Evolutionary conservation across 768 basidiomycete genomes (phyloP).

Genomic region (Chalciporus pseudorubinellus): DNA sequence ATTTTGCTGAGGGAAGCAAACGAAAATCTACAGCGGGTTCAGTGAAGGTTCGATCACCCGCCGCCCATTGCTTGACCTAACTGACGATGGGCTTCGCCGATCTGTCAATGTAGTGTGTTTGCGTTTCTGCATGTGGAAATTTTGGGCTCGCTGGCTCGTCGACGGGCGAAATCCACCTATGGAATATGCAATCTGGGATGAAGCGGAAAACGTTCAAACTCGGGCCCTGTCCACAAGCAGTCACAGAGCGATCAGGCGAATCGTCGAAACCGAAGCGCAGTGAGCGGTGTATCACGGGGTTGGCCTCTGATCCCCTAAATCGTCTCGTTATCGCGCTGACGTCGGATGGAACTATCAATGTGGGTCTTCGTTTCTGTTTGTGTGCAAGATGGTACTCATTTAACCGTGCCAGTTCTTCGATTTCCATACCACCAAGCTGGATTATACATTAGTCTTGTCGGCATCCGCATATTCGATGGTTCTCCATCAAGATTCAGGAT

Average conservation of each 20-base stretch:
- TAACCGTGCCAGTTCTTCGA: constrained; percentile 78
- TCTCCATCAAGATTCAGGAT: constrained; percentile 80
- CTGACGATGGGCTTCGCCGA: background rate
- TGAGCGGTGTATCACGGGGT: constrained; percentile 67
- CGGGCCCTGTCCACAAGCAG: constrained; percentile 59
- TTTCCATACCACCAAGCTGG: constrained; percentile 81
- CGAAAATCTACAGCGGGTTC: constrained; percentile 54
- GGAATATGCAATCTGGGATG: constrained; percentile 97
- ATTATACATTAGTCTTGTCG: constrained; percentile 63
- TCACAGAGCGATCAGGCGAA: constrained; percentile 41
- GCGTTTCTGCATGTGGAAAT: constrained; percentile 93
- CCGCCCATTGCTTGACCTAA: background rate
- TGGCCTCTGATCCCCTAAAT: constrained; percentile 86
- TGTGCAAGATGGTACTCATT: background rate
- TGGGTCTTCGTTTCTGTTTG: constrained; percentile 37
- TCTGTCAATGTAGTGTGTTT: constrained; percentile 56
- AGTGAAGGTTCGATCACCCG: constrained; percentile 58
- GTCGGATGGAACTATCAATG: constrained; percentile 85
- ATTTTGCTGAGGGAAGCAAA: constrained; percentile 48
- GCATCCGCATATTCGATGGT: constrained; percentile 67
- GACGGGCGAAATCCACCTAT: constrained; percentile 79
- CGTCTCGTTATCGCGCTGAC: constrained; percentile 78
- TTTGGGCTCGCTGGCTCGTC: constrained; percentile 87
- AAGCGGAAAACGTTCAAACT: constrained; percentile 74
- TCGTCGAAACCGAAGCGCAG: constrained; percentile 40